Percentiles rank a stretch among this genome's conserved stretches.
These are phyloP conservation scores for Dioscorea dumetorum DNA, from an alignment of 106 monocot species.

Conservation along the genomic window DNA sequence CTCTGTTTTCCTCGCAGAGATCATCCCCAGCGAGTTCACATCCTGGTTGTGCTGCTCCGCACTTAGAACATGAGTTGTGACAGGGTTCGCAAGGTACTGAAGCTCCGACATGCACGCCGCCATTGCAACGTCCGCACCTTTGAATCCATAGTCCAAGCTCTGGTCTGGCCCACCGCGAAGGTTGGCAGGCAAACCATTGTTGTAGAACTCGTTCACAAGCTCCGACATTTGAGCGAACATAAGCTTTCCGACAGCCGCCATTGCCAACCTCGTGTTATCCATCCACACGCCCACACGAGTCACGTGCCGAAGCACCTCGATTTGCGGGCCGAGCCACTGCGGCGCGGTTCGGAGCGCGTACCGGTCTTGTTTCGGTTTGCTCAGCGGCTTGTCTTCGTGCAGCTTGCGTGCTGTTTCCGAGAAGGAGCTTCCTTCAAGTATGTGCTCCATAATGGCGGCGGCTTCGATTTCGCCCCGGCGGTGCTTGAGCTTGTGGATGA, in stretches of 20 bases:
- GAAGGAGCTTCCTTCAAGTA: constrained; percentile 28
- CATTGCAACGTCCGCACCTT: constrained; percentile 39
- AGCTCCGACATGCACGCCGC: constrained; percentile 38
- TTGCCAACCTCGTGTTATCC: constrained; percentile 24
- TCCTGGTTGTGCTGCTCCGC: constrained; percentile 53
- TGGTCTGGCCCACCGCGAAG: constrained; percentile 15
- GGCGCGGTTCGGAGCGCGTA: constrained; percentile 33
- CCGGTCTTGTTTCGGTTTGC: constrained; percentile 39
- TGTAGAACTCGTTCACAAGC: constrained; percentile 29
- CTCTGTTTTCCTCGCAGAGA: constrained; percentile 25
- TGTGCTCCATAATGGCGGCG: constrained; percentile 37
- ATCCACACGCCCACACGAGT: constrained; percentile 26
- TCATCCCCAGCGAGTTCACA: constrained; percentile 38
- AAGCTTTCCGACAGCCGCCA: constrained; percentile 27
- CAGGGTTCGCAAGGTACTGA: constrained; percentile 35
- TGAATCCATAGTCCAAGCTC: constrained; percentile 31
- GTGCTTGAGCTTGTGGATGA: constrained; percentile 31
- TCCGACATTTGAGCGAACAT: constrained; percentile 18
- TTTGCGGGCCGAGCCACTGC: constrained; percentile 41
- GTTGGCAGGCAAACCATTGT: constrained; percentile 26
- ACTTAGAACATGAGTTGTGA: constrained; percentile 33
- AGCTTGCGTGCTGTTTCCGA: constrained; percentile 1
- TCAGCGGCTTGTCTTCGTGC: constrained; percentile 26
- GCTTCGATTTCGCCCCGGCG: constrained; percentile 42
- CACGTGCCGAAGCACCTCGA: constrained; percentile 29